Evolutionary conservation across 1,284 basidiomycete genomes (phyloP).

Genomic region (Ganoderma boninense): DNA sequence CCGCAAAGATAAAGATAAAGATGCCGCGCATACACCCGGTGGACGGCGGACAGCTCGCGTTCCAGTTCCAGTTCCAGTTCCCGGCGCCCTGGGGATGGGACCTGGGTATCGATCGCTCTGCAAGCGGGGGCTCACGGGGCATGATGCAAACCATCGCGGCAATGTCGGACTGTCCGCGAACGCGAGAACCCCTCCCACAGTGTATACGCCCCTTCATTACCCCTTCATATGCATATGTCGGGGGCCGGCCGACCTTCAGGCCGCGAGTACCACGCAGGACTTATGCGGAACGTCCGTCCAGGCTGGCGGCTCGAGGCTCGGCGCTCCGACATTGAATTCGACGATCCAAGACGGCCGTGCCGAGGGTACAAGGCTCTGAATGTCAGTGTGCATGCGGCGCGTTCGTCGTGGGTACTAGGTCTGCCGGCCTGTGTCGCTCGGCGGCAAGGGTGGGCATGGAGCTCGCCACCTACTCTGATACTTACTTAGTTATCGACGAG

Average conservation of each 20-base stretch:
- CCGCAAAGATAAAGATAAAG: no score
- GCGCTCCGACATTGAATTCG: background rate
- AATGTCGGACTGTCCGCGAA: background rate
- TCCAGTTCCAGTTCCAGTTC: no score
- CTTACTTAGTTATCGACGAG: background rate
- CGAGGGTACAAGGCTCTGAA: background rate
- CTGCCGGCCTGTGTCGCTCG: background rate
- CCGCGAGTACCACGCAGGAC: background rate
- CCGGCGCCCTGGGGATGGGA: no score
- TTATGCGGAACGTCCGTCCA: background rate
- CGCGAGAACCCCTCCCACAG: background rate
- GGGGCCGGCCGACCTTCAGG: background rate
- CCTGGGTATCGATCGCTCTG: no score
- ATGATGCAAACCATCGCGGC: no score
- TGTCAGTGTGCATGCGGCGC: no score
- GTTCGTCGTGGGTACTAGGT: no score
- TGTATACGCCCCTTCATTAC: no score
- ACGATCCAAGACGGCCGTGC: background rate
- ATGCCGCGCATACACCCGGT: background rate
- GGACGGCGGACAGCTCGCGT: no score
- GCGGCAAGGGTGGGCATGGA: background rate
- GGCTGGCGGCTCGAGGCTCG: no score
- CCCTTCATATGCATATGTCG: background rate
- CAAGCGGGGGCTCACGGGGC: no score
- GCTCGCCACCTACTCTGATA: no score